phyloP scores from a whole-genome alignment of 1,139 yeast species.

The Hyphopichia fennica region DNA sequence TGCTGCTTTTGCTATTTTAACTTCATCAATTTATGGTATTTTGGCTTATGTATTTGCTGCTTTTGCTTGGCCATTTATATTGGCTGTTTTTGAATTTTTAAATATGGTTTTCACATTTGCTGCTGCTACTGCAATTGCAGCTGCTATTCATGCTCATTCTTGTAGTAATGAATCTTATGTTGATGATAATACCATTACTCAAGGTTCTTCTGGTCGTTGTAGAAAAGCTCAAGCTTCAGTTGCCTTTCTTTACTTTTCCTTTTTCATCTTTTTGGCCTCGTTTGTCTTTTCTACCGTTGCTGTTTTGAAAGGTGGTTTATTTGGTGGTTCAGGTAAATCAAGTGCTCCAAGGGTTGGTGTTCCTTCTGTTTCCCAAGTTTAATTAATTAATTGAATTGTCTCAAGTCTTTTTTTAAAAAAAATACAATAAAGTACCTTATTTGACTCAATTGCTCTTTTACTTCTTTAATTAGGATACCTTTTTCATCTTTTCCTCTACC shows the following conservation, averaged over 20 bases:
- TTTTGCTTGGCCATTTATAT: slow-evolving; percentile 83
- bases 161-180: slow-evolving; percentile 71
- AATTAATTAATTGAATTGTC: slow-evolving; percentile 14
- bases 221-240: slow-evolving; percentile 91
- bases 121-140: slow-evolving; percentile 93
- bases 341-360: slow-evolving; percentile 72
- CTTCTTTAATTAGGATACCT: no score
- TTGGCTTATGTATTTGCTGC: slow-evolving; percentile 75
- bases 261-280: slow-evolving; percentile 72
- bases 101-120: slow-evolving; percentile 91
- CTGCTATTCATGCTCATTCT: slow-evolving; percentile 81
- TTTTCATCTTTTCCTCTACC: no score
- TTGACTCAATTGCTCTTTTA: no score
- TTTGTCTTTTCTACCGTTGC: slow-evolving; percentile 59
- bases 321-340: slow-evolving; percentile 52
- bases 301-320: slow-evolving; percentile 70
- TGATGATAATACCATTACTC: slow-evolving; percentile 63
- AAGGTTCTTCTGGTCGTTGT: slow-evolving; percentile 81
- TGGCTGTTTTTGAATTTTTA: slow-evolving; percentile 76
- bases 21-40: slow-evolving; percentile 78
- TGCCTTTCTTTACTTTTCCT: slow-evolving; percentile 88
- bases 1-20: slow-evolving; percentile 78
- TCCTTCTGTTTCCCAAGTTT: slow-evolving; percentile 86
- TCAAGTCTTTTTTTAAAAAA: no score
- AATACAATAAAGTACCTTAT: no score